Conservation (phyloP, 2,329 filamentous ascomycete species). For the Colletotrichum aenigma region DNA sequence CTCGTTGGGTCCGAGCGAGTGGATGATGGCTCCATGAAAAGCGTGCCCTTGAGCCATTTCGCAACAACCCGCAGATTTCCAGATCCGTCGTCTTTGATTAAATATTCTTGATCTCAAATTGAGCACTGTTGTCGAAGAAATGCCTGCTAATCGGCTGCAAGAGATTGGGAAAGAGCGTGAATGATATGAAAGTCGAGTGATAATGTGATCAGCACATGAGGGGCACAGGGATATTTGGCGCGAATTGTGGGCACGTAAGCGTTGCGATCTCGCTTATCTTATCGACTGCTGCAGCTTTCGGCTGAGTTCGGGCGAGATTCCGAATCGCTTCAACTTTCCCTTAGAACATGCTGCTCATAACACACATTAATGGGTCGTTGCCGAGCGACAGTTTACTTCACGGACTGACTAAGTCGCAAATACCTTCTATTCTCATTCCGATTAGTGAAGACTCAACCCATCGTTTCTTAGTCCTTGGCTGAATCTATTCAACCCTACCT, state of each 20-base stretch:
- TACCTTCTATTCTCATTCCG: not conserved
- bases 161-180: not conserved
- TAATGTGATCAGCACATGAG: not conserved
- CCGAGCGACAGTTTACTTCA: not conserved
- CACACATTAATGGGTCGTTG: not conserved
- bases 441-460: not conserved
- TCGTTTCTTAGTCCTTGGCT: not conserved
- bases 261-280: not conserved
- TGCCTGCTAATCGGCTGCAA: too few species aligned
- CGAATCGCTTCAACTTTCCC: not conserved
- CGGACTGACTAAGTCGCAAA: not conserved
- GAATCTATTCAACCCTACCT: not conserved
- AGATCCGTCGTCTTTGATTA: not conserved
- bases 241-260: not conserved
- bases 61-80: not conserved
- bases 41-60: conserved; percentile 4
- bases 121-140: too few species aligned
- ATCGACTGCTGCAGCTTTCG: not conserved
- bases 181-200: not conserved
- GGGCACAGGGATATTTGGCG: not conserved
- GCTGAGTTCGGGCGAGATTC: conserved; percentile 3
- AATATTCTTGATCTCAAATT: not conserved
- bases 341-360: not conserved
- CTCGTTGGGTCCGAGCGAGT: conserved; percentile 36
- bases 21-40: conserved; percentile 47